Evolutionary conservation across 1,284 basidiomycete species (phyloP).

Genomic region (Cutaneotrichosporon curvatum): DNA sequence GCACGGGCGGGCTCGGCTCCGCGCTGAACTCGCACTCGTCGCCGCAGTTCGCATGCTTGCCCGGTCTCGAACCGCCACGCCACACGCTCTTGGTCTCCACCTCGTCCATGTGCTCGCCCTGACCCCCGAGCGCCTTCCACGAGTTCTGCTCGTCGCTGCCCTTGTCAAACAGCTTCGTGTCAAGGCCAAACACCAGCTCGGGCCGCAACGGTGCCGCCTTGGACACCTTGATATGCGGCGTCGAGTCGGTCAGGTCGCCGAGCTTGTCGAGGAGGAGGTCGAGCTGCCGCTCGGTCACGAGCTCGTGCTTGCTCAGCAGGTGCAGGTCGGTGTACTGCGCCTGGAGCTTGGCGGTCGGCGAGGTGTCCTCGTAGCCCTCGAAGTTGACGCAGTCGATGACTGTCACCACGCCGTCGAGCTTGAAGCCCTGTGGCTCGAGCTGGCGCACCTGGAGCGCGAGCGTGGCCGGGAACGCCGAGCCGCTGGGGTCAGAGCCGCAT

Average conservation of each 20-base stretch:
- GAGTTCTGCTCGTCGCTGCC: conserved; percentile 27
- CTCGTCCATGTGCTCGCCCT: conserved; percentile 60
- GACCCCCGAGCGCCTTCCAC: conserved; percentile 26
- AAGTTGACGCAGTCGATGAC: conserved; percentile 84
- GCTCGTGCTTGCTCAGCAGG: conserved; percentile 84
- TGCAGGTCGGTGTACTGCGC: conserved; percentile 87
- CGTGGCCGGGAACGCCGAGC: conserved; percentile 67
- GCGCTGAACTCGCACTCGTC: conserved; percentile 19
- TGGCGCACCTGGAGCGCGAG: conserved; percentile 85
- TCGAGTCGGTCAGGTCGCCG: conserved; percentile 78
- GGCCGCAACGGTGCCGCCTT: conserved; percentile 49
- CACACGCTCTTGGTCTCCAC: conserved; percentile 68
- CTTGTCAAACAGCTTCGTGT: conserved; percentile 63
- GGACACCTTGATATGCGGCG: conserved; percentile 67
- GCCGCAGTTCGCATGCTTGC: conserved; percentile 1
- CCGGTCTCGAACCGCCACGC: conserved; percentile 44
- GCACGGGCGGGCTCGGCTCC: conserved; percentile 16
- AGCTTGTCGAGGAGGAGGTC: conserved; percentile 78
- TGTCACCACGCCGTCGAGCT: conserved; percentile 78
- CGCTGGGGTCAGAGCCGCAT: conserved; percentile 47
- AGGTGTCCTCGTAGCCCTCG: conserved; percentile 78
- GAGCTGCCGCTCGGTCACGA: conserved; percentile 61
- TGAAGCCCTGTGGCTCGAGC: conserved; percentile 67
- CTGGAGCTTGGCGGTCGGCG: conserved; percentile 81
- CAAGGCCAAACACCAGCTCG: conserved; percentile 70